These are phyloP conservation scores for Chytriomyces sp. DNA, from an alignment of 192 early-diverging fungal genomes.

Conservation along the genomic window DNA sequence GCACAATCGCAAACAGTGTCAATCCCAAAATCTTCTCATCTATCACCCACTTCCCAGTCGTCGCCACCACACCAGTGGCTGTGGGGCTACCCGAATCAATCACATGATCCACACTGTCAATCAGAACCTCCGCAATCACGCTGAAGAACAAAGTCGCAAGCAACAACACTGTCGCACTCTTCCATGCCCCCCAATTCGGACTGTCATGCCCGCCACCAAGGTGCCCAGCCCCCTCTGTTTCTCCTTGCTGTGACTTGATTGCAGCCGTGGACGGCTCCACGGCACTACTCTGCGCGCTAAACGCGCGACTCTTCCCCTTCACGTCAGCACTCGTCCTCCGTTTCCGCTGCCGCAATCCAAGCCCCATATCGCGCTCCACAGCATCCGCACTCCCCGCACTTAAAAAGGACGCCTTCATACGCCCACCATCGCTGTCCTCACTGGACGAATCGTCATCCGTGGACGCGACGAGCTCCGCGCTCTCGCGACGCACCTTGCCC, in stretches of 20 bases:
- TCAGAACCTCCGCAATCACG: conserved; percentile 90
- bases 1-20: conserved; percentile 93
- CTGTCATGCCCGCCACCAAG: conserved; percentile 82
- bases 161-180: conserved; percentile 77
- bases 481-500: background rate
- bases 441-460: background rate
- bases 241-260: too few relatives aligned
- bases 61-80: background rate
- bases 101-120: conserved; percentile 82
- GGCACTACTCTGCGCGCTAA: background rate
- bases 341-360: background rate
- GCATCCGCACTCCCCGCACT: background rate
- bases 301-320: background rate
- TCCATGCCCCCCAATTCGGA: conserved; percentile 87
- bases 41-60: conserved; percentile 45
- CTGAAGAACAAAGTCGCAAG: conserved; percentile 82
- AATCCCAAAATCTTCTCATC: conserved; percentile 89
- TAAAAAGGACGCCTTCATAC: background rate
- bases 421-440: background rate
- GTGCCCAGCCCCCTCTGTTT: conserved; percentile 62
- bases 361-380: background rate
- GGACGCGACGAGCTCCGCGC: background rate
- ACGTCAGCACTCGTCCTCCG: background rate
- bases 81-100: conserved; percentile 58
- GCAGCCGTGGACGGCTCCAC: conserved; percentile 44